Evolutionary conservation across 2,329 filamentous ascomycete genomes (phyloP).

Genomic region (Biscogniauxia mediterranea): DNA sequence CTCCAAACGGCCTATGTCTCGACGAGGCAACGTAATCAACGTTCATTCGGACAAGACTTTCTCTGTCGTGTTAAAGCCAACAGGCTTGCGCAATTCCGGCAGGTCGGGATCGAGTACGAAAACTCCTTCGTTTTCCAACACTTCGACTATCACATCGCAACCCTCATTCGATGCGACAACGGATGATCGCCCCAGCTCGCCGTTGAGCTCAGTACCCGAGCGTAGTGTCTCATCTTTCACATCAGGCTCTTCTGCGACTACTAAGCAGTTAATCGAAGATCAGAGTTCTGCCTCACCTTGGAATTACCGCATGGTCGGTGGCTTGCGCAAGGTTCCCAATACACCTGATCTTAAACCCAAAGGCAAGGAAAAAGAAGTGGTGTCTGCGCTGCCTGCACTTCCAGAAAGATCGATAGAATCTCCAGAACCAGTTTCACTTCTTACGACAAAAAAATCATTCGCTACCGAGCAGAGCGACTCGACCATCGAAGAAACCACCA

Average conservation of each 20-base stretch:
- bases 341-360: conserved; percentile 38
- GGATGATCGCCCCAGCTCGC: conserved; percentile 46
- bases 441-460: conserved; percentile 38
- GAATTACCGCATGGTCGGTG: conserved; percentile 55
- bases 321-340: conserved; percentile 51
- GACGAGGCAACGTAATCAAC: conserved; percentile 46
- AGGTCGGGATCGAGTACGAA: conserved; percentile 36
- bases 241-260: conserved; percentile 32
- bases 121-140: conserved; percentile 43
- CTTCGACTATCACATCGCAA: conserved; percentile 49
- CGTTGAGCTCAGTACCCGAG: conserved; percentile 48
- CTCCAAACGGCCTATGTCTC: conserved; percentile 35
- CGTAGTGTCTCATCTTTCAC: conserved; percentile 39
- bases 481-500: conserved; percentile 46
- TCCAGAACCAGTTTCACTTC: conserved; percentile 19
- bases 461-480: conserved; percentile 40
- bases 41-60: conserved; percentile 60
- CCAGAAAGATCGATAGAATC: conserved; percentile 26
- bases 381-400: conserved; percentile 30
- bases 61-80: conserved; percentile 43
- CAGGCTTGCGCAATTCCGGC: conserved; percentile 24
- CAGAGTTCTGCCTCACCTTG: conserved; percentile 41
- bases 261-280: conserved; percentile 37
- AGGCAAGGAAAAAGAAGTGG: conserved; percentile 40
- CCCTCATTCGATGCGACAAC: conserved; percentile 48